Base-by-base conservation (phyloP, 257 asterid genomes). In the Solanum rostratum region DNA sequence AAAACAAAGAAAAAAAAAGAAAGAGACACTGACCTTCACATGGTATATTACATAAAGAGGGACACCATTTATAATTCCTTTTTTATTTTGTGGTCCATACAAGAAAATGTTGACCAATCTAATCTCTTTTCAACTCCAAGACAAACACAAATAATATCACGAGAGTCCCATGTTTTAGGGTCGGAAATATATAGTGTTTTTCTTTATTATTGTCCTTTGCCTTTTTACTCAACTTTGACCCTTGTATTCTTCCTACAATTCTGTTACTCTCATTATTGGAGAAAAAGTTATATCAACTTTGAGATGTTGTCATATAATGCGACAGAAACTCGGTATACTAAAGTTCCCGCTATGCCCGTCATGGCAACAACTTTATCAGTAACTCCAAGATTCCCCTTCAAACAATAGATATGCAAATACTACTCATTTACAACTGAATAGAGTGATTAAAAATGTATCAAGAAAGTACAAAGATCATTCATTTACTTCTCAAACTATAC, bases 121-220 rank as follows among this genome's bases (percentile, higher is more conserved):
- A 84, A 37, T 84, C 81, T 68, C 43, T 84, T n/a, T n/a, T 70
- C 63, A 53, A 52, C 49, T 10, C 9, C 8, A 30, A 55, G 82
- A 84, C 81, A 68, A 68, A 69, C 45, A 57, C 41, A 39, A 84
- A 69, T 68, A 45, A 84, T 54, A 84, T 84, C 86, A 70, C 82
- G 82, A 84, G 82, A 70, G 3, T 53, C 52, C 81, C 80, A 71
- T 71, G 86, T 53, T 66, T 57, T 79, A 19, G 46, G 82, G 63
- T 78, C 82, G 46, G 63, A 78, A 78, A 6, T 37, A 68, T 33
- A 8, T 50, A 50, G 27, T 46, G 54, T 76, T 65, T 76, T 50
- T 27, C 63, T 27, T 27, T 76, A 22, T 74, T 52, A 49, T 76
- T 33, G 50, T 18, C 50, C 24, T 46, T 76, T 24, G 45, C 82